phyloP scores from a whole-genome alignment of 495 filamentous ascomycete genomes.

The Chaetomium tenue region DNA sequence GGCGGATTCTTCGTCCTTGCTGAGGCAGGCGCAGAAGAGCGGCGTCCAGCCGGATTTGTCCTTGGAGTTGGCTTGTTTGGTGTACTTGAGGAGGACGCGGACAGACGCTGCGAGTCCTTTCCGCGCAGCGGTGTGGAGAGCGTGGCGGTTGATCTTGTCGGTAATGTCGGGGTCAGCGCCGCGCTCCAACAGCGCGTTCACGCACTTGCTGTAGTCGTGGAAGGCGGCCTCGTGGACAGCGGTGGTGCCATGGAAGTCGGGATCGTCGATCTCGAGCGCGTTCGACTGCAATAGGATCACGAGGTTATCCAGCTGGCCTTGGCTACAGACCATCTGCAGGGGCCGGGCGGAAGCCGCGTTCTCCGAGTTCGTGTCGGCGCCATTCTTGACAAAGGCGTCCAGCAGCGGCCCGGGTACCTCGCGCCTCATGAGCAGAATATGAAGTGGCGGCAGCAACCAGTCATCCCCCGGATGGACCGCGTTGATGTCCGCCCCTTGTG shows the following conservation, averaged over 20 bases:
- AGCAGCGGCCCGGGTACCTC: slow-evolving; percentile 13
- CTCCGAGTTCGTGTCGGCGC: slow-evolving; percentile 24
- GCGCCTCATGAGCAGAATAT: slow-evolving; percentile 9
- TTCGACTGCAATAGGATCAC: slow-evolving; percentile 19
- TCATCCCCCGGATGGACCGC: neutral
- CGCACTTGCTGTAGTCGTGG: slow-evolving; percentile 4
- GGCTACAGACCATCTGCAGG: slow-evolving; percentile 13
- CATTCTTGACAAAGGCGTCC: slow-evolving; percentile 22
- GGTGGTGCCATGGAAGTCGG: slow-evolving; percentile 23
- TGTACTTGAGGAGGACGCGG: slow-evolving; percentile 46
- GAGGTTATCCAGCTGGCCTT: slow-evolving; percentile 19
- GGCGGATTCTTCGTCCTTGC: slow-evolving; percentile 20
- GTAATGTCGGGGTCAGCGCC: slow-evolving; percentile 41
- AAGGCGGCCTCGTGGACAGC: slow-evolving; percentile 25
- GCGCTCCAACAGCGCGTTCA: slow-evolving; percentile 22
- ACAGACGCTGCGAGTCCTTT: slow-evolving; percentile 48
- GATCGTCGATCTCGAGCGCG: slow-evolving; percentile 27
- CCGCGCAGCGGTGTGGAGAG: slow-evolving; percentile 54
- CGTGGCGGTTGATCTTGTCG: slow-evolving; percentile 50
- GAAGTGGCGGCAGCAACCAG: slow-evolving; percentile 14
- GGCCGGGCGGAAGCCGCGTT: slow-evolving; percentile 11
- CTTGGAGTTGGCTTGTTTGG: slow-evolving; percentile 43
- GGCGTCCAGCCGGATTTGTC: slow-evolving; percentile 29
- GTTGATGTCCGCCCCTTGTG: slow-evolving; percentile 24
- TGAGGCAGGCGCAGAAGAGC: slow-evolving; percentile 27